Conservation (phyloP, 148 eudicot species). For the Rhododendron vialii region DNA sequence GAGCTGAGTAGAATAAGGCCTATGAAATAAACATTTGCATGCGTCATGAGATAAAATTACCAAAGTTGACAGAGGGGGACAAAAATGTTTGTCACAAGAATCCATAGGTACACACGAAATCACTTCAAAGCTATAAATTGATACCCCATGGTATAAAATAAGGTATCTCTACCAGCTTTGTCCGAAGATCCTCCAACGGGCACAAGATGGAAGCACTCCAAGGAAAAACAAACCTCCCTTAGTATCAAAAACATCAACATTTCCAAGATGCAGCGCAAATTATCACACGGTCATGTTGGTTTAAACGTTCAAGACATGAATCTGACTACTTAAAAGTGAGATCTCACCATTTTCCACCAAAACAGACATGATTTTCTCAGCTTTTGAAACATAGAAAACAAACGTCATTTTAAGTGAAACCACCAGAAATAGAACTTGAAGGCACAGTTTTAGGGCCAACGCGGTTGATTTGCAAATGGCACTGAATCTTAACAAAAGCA, state of each 20-base stretch:
- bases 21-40: conserved; percentile 16
- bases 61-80: background rate
- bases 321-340: background rate
- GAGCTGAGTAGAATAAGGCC: conserved; percentile 83
- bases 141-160: background rate
- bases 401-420: background rate
- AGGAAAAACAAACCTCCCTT: background rate
- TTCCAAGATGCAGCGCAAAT: background rate
- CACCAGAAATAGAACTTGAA: background rate
- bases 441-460: background rate
- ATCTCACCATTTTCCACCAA: background rate
- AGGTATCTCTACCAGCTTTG: background rate
- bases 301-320: background rate
- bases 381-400: background rate
- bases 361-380: background rate
- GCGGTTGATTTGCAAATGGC: background rate
- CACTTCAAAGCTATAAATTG: background rate
- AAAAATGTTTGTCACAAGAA: background rate
- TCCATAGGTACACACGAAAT: background rate
- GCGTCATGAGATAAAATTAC: background rate
- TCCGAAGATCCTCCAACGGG: background rate
- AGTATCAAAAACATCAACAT: background rate
- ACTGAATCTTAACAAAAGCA: background rate
- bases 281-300: background rate
- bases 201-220: background rate